Evolutionary conservation across 768 basidiomycete genomes (phyloP).

Genomic region (Lyophyllum atratum): DNA sequence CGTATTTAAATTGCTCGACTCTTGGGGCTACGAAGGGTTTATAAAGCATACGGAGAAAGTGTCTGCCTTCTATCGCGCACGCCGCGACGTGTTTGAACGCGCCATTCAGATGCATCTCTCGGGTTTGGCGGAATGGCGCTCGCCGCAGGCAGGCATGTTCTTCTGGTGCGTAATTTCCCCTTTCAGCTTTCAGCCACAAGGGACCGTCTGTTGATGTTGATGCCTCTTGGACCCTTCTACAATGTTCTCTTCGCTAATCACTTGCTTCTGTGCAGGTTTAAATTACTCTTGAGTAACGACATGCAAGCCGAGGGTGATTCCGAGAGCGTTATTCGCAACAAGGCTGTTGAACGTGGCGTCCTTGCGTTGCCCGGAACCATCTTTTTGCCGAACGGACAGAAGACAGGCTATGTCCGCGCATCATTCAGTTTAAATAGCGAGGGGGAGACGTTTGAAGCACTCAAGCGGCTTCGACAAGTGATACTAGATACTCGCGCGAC

Average conservation of each 20-base stretch:
- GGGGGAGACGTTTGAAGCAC: slow-evolving; percentile 68
- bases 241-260: neutral
- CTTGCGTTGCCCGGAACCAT: slow-evolving; percentile 79
- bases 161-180: neutral
- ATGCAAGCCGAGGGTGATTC: slow-evolving; percentile 57
- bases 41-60: slow-evolving; percentile 62
- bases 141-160: slow-evolving; percentile 85
- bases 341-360: slow-evolving; percentile 74
- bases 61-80: slow-evolving; percentile 64
- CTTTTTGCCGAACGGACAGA: slow-evolving; percentile 66
- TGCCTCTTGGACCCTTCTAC: neutral
- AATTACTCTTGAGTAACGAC: slow-evolving; percentile 44
- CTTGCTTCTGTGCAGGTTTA: slow-evolving; percentile 49
- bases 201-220: neutral
- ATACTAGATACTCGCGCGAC: slow-evolving; percentile 24
- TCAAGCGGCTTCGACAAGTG: slow-evolving; percentile 50
- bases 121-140: slow-evolving; percentile 70
- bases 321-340: slow-evolving; percentile 60
- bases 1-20: slow-evolving; percentile 49
- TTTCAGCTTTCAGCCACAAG: neutral
- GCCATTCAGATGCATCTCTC: slow-evolving; percentile 69
- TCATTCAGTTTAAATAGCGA: slow-evolving; percentile 68
- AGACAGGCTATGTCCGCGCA: slow-evolving; percentile 70
- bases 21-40: slow-evolving; percentile 78
- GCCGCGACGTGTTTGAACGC: slow-evolving; percentile 71